Evolutionary conservation across 352 stramenopile genomes (phyloP), one percentile per base, ranked within the genome.

Genomic region (Phytophthora colocasiae): DNA sequence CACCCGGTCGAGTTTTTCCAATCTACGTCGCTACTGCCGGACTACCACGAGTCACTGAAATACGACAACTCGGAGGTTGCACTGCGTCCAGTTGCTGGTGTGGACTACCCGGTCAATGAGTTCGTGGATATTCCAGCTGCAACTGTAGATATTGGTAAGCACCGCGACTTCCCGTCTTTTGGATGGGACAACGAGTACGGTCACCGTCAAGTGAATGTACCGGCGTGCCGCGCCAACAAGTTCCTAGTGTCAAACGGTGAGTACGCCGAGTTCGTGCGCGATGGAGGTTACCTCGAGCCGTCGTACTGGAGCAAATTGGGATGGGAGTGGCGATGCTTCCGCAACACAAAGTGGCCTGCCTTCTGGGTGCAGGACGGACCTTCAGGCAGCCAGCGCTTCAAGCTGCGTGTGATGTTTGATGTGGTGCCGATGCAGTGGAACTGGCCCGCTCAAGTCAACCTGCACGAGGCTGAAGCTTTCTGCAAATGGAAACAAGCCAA

Each of bases 111-210:
- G 0, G 46, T 73, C 14, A 98, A 99, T 60, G 73, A 90, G 52
- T 79, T 99, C 63, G 80, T 98, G 31, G 50, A 83, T 1, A 85
- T 98, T 2, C 45, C 76, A 0, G 84, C 76, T 1, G 70, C 57
- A 17, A 85, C 47, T 22, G 88, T 98, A 19, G 66, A 81, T 14
- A 74, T 98, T 39, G 96, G 96, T 32, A 98, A 98, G 69, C 90
- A 92, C 2, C 71, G 83, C 1, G 83, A 95, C 52, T 98, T 97
- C 69, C 92, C 92, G 39, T 97, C 91, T 0, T 99, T 97, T 65
- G 97, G 97, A 36, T 99, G 97, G 97, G 97, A 99, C 75, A 99
- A 99, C 73, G 97, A 99, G 74, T 99, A 99, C 76, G 97, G 97
- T 32, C 74, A 85, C 57, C 86, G 93, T 27, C 77, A 88, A 14